Conservation (phyloP, 164 flowering plant species). For the Amborella trichopoda region DNA sequence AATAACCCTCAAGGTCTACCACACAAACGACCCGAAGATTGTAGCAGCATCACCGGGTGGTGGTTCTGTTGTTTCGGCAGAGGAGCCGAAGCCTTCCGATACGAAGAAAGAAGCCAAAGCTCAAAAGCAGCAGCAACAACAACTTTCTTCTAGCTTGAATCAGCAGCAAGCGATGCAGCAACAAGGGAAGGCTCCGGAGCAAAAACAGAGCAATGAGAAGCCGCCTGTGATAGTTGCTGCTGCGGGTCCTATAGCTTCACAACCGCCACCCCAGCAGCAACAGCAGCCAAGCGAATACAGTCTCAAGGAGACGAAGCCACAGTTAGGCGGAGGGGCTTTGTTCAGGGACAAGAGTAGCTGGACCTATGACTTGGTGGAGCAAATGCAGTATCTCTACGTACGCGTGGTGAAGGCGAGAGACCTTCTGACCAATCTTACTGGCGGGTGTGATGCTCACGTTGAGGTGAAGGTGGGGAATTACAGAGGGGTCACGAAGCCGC, state of each 20-base stretch:
- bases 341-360: constrained; percentile 17
- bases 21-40: constrained; percentile 13
- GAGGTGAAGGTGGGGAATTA: constrained; percentile 32
- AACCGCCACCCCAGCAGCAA: constrained; percentile 2
- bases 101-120: too few species aligned
- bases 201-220: constrained; percentile 6
- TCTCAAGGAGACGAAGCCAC: constrained; percentile 71
- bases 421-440: background rate
- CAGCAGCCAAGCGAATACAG: constrained; percentile 28
- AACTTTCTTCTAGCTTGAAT: too few species aligned
- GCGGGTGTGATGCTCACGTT: constrained; percentile 11
- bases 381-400: constrained; percentile 24
- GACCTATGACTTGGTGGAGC: constrained; percentile 30
- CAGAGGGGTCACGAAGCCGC: constrained; percentile 16
- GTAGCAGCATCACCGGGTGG: background rate
- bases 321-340: constrained; percentile 53
- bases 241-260: background rate
- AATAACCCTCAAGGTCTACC: constrained; percentile 52
- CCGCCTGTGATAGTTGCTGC: background rate
- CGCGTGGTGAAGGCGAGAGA: constrained; percentile 19
- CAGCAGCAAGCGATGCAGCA: too few species aligned
- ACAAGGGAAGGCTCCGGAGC: constrained; percentile 2
- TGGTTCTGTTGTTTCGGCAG: background rate
- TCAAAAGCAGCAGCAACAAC: too few species aligned
- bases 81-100: background rate